Conservation (phyloP, 2,329 filamentous ascomycete species). For the Colletotrichum sp. region DNA sequence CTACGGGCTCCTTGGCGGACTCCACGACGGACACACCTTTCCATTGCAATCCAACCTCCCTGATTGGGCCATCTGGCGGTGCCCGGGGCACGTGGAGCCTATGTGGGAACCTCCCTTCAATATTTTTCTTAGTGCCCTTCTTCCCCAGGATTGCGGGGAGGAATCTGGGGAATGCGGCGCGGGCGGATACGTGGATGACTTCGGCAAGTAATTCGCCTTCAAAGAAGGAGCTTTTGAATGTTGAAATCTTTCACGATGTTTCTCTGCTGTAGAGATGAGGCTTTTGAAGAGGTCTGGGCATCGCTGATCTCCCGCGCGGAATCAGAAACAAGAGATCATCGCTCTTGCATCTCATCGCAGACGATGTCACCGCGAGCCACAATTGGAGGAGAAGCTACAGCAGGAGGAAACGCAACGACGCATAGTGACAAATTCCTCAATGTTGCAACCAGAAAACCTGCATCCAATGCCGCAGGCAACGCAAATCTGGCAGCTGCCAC, state of each 20-base stretch:
- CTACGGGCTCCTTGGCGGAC: neutral
- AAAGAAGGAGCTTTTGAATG: rapidly evolving
- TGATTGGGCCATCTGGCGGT: neutral
- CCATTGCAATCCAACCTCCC: neutral
- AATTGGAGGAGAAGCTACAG: neutral
- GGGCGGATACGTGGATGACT: neutral
- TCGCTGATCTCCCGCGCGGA: neutral
- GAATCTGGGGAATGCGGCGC: conserved; percentile 6
- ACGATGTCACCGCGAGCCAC: conserved; percentile 14
- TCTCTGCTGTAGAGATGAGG: neutral
- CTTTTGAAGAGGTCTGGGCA: neutral
- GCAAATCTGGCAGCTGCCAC: neutral
- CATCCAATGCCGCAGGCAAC: neutral
- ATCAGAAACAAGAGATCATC: neutral
- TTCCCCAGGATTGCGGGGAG: conserved; percentile 17
- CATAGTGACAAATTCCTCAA: neutral
- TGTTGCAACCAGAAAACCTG: neutral
- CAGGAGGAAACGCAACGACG: neutral
- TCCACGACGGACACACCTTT: neutral
- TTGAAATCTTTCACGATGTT: neutral
- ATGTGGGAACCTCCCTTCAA: neutral
- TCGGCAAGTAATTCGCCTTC: neutral
- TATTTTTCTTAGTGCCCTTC: neutral
- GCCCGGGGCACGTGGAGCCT: conserved; percentile 8
- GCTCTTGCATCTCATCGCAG: neutral